Base-by-base conservation (phyloP, 1,139 yeast genomes). In the Pichia sp. region DNA sequence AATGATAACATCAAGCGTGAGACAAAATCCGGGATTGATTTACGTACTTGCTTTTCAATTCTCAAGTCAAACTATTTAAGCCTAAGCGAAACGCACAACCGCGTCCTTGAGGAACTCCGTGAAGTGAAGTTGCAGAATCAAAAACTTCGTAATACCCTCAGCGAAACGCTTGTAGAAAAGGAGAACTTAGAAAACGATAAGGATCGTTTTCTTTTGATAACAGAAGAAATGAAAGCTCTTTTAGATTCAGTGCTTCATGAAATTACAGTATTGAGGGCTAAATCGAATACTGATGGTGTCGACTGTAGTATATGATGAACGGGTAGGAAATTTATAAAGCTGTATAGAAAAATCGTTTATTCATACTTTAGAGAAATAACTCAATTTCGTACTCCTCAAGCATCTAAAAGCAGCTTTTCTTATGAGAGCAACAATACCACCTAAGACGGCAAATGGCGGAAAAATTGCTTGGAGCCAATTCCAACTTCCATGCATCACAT, bases 361-460 rank as follows among this genome's bases (percentile, higher is more conserved):
- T 21, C n/a, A 22, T 9, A 25, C 10, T 36, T 28, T 12, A 14
- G 14, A 14, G 9, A 21, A 19, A 17, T 21, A n/a, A n/a, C n/a
- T n/a, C n/a, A n/a, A n/a, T n/a, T n/a, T n/a, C n/a, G n/a, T n/a
- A n/a, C n/a, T n/a, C n/a, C n/a, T n/a, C n/a, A 18, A 24, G 4
- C 12, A 26, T 20, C 21, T 40, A 5, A 15, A 10, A 4, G 20
- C 12, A 7, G 12, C 6, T 39, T 37, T 44, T 4, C 47, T 38
- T 3, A 12, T 7, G 11, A 39, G 6, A 4, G 43, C 35, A 15
- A 14, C 7, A 4, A 38, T 8, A 0, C 84, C 88, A 33, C 84
- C 78, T 12, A 78, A 55, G 18, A 67, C 56, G 24, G 84, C 89
- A 31, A 84, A 53, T 1, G 83, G 71, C 3, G 89, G 84, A 48